Conservation (phyloP, 2,329 filamentous ascomycete genomes). For the Epicoccum nigrum region DNA sequence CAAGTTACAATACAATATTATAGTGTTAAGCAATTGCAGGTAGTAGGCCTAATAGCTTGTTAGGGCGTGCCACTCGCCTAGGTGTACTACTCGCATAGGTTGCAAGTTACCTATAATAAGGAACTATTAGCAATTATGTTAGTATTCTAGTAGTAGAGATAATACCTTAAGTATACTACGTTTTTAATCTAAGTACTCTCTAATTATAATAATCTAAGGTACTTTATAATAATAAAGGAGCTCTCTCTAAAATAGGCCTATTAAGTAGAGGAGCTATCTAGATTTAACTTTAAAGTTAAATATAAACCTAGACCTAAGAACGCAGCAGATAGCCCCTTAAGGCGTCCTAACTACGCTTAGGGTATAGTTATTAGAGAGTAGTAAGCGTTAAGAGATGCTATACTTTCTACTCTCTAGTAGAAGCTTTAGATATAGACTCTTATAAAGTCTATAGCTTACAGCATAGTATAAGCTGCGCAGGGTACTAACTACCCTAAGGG, state of each 20-base stretch:
- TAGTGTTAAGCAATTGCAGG: no score
- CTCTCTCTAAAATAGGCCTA: neutral
- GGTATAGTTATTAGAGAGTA: slow-evolving; percentile 3
- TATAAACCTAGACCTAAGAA: neutral
- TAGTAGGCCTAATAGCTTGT: no score
- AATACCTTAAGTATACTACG: neutral
- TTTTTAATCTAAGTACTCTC: no score
- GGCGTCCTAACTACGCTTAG: no score
- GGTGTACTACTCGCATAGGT: no score
- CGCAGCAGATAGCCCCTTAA: no score
- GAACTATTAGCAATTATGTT: neutral
- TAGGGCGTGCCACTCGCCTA: no score
- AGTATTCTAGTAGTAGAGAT: slow-evolving; percentile 1
- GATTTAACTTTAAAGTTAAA: slow-evolving; percentile 1
- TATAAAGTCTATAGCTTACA: neutral
- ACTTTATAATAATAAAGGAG: no score
- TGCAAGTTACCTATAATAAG: slow-evolving; percentile 8
- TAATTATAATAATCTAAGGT: no score
- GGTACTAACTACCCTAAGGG: no score
- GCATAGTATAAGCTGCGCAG: no score
- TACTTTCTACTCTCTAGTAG: slow-evolving; percentile 3
- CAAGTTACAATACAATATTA: no score
- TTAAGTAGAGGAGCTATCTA: neutral
- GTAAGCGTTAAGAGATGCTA: neutral
- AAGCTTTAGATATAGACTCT: slow-evolving; percentile 5